Conservation (phyloP, 2,329 filamentous ascomycete species). For the Plectosphaerella sp. region DNA sequence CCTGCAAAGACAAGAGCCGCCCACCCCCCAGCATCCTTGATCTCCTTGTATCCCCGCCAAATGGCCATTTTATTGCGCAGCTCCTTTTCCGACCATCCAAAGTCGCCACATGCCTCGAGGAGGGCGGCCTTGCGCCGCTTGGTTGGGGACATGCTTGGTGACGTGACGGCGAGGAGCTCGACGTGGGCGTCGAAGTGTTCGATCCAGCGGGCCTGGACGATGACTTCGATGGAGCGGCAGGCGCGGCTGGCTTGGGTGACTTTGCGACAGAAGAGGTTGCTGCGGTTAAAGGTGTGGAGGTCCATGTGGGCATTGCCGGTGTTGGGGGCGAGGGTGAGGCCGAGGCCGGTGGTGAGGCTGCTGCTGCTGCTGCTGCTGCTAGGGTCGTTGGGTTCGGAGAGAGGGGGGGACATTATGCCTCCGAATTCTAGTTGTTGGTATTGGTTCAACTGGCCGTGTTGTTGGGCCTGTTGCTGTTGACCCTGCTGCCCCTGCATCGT, state of each 20-base stretch:
- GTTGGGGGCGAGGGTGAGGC: background rate
- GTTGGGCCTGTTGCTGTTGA: background rate
- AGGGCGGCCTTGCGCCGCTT: conserved; percentile 48
- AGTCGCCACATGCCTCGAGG: conserved; percentile 47
- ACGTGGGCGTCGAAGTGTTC: conserved; percentile 50
- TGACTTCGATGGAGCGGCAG: conserved; percentile 52
- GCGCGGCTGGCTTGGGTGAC: conserved; percentile 40
- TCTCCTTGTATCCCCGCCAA: conserved; percentile 56
- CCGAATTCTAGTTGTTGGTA: conserved; percentile 9
- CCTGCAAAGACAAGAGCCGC: conserved; percentile 51
- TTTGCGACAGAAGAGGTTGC: conserved; percentile 24
- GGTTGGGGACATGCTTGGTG: conserved; percentile 33
- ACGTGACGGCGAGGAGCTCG: conserved; percentile 30
- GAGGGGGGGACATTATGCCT: conserved; percentile 8
- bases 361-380: conserved; percentile 1
- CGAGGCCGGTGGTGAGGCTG: conserved; percentile 1
- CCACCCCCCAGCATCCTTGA: conserved; percentile 53
- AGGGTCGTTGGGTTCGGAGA: conserved; percentile 3
- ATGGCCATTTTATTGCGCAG: conserved; percentile 44
- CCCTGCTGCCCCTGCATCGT: background rate
- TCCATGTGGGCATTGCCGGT: background rate
- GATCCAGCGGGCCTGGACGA: conserved; percentile 53
- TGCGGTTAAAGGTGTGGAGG: conserved; percentile 20
- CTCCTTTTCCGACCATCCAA: conserved; percentile 54
- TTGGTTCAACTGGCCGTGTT: conserved; percentile 5